A percentile compares a stretch with the other conserved stretches of the same genome.
Conservation (phyloP, 1,284 basidiomycete genomes). For the Gomphus sp. region DNA sequence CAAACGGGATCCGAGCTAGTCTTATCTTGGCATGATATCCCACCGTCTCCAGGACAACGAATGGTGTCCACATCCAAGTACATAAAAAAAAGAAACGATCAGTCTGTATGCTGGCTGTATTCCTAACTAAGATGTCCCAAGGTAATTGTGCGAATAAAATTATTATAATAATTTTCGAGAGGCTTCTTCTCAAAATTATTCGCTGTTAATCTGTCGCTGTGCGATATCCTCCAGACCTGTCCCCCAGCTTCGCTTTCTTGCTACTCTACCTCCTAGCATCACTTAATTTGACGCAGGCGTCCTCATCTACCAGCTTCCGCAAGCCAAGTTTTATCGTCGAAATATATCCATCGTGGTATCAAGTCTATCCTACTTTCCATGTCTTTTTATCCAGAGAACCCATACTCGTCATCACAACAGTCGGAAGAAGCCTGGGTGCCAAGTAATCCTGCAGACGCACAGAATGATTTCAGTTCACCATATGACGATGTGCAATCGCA, state of each 20-base stretch:
- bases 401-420: background rate
- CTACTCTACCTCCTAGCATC: background rate
- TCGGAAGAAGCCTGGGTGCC: background rate
- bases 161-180: too few relatives aligned
- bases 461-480: background rate
- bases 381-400: background rate
- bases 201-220: background rate
- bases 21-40: too few relatives aligned
- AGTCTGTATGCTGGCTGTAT: background rate
- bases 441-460: background rate
- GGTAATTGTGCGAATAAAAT: background rate
- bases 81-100: too few relatives aligned
- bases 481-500: background rate
- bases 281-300: background rate
- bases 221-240: background rate
- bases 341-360: background rate
- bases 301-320: background rate
- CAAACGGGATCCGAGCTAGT: too few relatives aligned
- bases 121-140: background rate
- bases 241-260: background rate
- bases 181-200: background rate
- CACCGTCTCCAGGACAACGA: too few relatives aligned
- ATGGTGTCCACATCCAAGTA: too few relatives aligned
- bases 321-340: background rate
- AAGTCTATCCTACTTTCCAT: background rate